These are phyloP conservation scores for Marsdenia floribunda DNA, from an alignment of 257 asterid species.

Conservation along the genomic window DNA sequence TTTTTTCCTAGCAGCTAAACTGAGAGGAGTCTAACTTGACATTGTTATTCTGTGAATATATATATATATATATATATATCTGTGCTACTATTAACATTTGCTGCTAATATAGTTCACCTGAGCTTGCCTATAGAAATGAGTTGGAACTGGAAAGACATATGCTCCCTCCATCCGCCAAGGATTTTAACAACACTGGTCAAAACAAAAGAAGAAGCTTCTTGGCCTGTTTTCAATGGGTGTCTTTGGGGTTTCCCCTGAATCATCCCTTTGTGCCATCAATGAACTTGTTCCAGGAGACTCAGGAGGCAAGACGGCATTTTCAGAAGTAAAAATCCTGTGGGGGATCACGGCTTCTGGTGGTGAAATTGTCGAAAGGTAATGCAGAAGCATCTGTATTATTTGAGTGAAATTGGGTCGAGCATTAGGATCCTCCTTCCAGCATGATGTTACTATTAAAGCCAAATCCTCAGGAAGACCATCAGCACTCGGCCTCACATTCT, in stretches of 20 bases:
- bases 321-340: constrained; percentile 49
- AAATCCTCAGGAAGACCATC: constrained; percentile 75
- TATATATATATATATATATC: no score
- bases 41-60: constrained; percentile 9
- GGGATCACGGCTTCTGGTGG: constrained; percentile 65
- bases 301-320: constrained; percentile 64
- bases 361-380: constrained; percentile 56
- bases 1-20: constrained; percentile 20
- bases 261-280: constrained; percentile 66
- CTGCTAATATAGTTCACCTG: constrained; percentile 17
- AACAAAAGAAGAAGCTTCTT: constrained; percentile 67
- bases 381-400: constrained; percentile 91
- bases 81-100: constrained; percentile 23
- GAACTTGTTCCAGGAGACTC: constrained; percentile 96
- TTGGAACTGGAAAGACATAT: neutral
- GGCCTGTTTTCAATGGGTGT: constrained; percentile 41
- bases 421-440: constrained; percentile 91
- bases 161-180: neutral
- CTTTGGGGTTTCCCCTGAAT: constrained; percentile 40
- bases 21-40: constrained; percentile 7
- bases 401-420: constrained; percentile 81
- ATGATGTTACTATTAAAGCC: constrained; percentile 73
- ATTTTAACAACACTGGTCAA: constrained; percentile 43
- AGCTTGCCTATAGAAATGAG: constrained; percentile 4
- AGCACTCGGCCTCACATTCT: constrained; percentile 87